Evolutionary conservation across 2,329 filamentous ascomycete species (phyloP).

Genomic region (Penicillium hordei): DNA sequence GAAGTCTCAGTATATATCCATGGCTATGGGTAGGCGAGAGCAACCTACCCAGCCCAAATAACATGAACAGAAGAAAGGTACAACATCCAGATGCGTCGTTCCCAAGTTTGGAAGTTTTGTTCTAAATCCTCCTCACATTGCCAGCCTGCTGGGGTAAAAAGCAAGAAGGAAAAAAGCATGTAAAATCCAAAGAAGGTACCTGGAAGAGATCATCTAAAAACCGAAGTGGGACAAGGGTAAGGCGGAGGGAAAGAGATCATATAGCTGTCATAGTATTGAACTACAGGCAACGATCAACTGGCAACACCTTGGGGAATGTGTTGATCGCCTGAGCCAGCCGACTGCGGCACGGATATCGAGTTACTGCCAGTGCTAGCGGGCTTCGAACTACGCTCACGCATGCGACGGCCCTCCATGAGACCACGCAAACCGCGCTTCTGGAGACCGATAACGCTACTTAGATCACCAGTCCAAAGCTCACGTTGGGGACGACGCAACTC

Average conservation of each 20-base stretch:
- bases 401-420: slow-evolving; percentile 87
- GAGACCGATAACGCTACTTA: slow-evolving; percentile 83
- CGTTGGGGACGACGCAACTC: slow-evolving; percentile 40
- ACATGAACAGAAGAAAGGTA: slow-evolving; percentile 9
- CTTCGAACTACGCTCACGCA: slow-evolving; percentile 67
- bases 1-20: slow-evolving; percentile 9
- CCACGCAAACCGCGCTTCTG: slow-evolving; percentile 91
- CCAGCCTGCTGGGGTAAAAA: slow-evolving; percentile 22
- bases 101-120: not conserved
- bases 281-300: slow-evolving; percentile 6
- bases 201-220: not conserved
- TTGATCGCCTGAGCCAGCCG: slow-evolving; percentile 17
- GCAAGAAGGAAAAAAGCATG: slow-evolving; percentile 10
- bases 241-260: not conserved
- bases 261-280: not conserved
- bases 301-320: slow-evolving; percentile 19
- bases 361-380: slow-evolving; percentile 27
- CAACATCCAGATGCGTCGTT: slow-evolving; percentile 1
- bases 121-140: slow-evolving; percentile 8
- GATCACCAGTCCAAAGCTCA: slow-evolving; percentile 73
- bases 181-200: slow-evolving; percentile 6
- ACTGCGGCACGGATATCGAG: slow-evolving; percentile 18
- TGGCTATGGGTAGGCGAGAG: not conserved
- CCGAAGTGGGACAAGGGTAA: not conserved
- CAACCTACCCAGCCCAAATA: not conserved